These are phyloP conservation scores for Auxenochlorella pyrenoidosa DNA, from an alignment of 139 green algal genomes.

Conservation along the genomic window DNA sequence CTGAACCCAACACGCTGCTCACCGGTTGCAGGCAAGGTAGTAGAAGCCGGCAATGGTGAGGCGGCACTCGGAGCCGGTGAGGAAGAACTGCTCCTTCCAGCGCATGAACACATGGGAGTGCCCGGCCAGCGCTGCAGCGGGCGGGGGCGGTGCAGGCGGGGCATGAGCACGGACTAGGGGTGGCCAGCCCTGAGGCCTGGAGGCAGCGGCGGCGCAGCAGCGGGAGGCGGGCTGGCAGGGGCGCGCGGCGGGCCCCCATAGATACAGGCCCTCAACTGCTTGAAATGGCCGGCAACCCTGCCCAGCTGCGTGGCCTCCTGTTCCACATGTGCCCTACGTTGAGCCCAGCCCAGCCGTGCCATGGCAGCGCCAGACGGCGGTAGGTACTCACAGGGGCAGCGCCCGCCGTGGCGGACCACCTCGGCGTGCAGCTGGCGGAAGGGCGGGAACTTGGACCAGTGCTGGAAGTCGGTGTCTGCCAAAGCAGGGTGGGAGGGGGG, in stretches of 20 bases:
- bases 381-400: constrained; percentile 31
- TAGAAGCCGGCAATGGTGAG: constrained; percentile 87
- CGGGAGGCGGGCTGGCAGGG: neutral
- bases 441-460: constrained; percentile 8
- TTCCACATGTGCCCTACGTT: neutral
- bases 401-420: constrained; percentile 48
- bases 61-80: constrained; percentile 62
- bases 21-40: constrained; percentile 68
- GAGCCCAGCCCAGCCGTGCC: neutral
- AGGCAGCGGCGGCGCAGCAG: too few species aligned
- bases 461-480: constrained; percentile 23
- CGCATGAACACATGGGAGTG: constrained; percentile 75
- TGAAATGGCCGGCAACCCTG: too few species aligned
- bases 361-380: neutral
- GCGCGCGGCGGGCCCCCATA: too few species aligned
- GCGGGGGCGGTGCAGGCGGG: neutral
- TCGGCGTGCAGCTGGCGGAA: constrained; percentile 14
- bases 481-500: neutral
- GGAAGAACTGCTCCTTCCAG: constrained; percentile 88
- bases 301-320: neutral
- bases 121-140: constrained; percentile 29
- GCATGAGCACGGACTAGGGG: too few species aligned
- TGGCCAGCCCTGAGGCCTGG: neutral
- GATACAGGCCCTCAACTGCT: too few species aligned
- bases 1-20: neutral